phyloP scores from a whole-genome alignment of 345 rosid genomes.

The Gynandropsis gynandra region DNA sequence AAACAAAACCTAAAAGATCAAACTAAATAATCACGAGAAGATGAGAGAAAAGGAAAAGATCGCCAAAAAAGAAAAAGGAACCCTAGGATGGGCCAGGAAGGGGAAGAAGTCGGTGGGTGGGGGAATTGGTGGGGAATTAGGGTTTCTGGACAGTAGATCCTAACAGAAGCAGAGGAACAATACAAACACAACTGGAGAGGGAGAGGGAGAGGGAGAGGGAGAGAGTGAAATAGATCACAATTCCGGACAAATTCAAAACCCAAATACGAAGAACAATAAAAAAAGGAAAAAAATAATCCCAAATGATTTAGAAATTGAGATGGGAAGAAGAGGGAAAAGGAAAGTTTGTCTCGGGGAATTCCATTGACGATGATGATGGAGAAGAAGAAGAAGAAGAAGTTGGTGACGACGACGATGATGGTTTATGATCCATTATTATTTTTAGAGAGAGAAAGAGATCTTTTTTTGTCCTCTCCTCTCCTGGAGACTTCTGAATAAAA shows the following conservation, averaged over 20 bases:
- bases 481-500: too few relatives aligned
- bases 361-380: conserved; percentile 20
- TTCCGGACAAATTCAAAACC: too few relatives aligned
- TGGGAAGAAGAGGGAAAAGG: not conserved
- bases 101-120: conserved; percentile 15
- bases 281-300: too few relatives aligned
- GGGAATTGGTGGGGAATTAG: conserved; percentile 11
- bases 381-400: too few relatives aligned
- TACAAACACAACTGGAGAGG: conserved; percentile 8
- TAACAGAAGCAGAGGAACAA: not conserved
- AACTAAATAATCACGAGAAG: conserved; percentile 24
- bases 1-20: conserved; percentile 31
- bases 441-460: conserved; percentile 16
- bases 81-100: conserved; percentile 18
- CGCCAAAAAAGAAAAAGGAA: conserved; percentile 26
- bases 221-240: not conserved
- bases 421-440: conserved; percentile 17
- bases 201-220: not conserved
- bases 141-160: conserved; percentile 12
- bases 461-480: too few relatives aligned
- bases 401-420: conserved; percentile 25
- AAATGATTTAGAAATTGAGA: not conserved
- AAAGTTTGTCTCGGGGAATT: conserved; percentile 3
- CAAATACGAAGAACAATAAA: too few relatives aligned
- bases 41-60: conserved; percentile 14